These are phyloP conservation scores for Oleoguttula mirabilis DNA, from an alignment of 495 filamentous ascomycete genomes.

Conservation along the genomic window DNA sequence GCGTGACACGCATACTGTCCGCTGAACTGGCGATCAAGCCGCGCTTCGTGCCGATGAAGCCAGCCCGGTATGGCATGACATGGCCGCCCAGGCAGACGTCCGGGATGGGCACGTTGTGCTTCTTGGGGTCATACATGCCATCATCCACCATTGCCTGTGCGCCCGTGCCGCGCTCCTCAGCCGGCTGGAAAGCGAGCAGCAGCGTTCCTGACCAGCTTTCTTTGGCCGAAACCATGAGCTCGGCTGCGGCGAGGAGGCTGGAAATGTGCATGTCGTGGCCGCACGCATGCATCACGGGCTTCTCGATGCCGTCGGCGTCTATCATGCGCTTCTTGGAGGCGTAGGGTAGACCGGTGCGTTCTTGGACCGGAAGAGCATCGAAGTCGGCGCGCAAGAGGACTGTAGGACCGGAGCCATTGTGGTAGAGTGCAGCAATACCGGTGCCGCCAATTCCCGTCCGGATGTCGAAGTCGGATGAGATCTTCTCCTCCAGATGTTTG, in stretches of 20 bases:
- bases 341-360: constrained; percentile 44
- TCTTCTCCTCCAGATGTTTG: constrained; percentile 23
- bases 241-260: constrained; percentile 39
- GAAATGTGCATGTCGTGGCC: constrained; percentile 55
- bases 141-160: constrained; percentile 51
- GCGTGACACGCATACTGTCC: constrained; percentile 22
- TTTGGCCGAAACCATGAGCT: constrained; percentile 32
- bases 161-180: constrained; percentile 44
- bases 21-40: constrained; percentile 23
- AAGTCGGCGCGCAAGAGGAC: constrained; percentile 49
- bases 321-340: constrained; percentile 35
- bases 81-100: constrained; percentile 49
- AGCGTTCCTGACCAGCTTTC: constrained; percentile 45
- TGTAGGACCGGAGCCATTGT: constrained; percentile 43
- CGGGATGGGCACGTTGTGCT: constrained; percentile 36
- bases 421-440: constrained; percentile 42
- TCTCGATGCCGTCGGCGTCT: constrained; percentile 33
- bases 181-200: constrained; percentile 48
- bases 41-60: constrained; percentile 22
- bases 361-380: constrained; percentile 49
- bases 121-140: constrained; percentile 39
- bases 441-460: constrained; percentile 42
- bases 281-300: constrained; percentile 53
- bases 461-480: constrained; percentile 33
- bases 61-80: constrained; percentile 32